Conservation (phyloP, 2,329 filamentous ascomycete genomes). For the Chaetomium strumarium region DNA sequence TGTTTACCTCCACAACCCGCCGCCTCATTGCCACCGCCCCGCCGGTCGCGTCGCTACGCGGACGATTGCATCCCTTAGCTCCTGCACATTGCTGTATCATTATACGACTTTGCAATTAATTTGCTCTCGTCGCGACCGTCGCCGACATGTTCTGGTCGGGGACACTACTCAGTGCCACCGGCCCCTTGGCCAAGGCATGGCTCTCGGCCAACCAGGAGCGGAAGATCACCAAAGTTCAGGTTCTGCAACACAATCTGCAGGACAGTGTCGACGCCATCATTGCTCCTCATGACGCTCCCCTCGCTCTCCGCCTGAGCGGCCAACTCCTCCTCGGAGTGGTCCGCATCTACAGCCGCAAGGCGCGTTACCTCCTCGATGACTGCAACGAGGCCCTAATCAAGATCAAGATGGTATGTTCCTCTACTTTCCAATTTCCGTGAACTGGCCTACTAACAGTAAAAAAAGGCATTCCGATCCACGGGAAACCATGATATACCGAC, state of each 20-base stretch:
- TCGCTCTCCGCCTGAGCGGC: constrained; percentile 88
- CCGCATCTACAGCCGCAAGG: constrained; percentile 95
- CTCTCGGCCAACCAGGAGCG: constrained; percentile 96
- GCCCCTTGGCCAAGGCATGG: constrained; percentile 96
- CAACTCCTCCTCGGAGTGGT: constrained; percentile 94
- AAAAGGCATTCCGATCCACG: constrained; percentile 84
- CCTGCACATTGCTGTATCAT: constrained; percentile 5
- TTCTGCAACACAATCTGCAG: constrained; percentile 88
- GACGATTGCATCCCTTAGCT: neutral
- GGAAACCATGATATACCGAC: constrained; percentile 94
- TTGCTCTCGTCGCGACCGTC: constrained; percentile 27
- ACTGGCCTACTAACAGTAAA: neutral
- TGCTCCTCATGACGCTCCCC: constrained; percentile 83
- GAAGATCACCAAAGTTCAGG: constrained; percentile 95
- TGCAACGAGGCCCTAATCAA: constrained; percentile 97
- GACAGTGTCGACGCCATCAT: constrained; percentile 95
- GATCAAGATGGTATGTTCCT: constrained; percentile 80
- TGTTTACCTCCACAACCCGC: constrained; percentile 23
- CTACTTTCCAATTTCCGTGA: neutral
- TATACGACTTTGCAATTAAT: neutral
- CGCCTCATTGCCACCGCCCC: constrained; percentile 7
- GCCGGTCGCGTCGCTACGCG: constrained; percentile 13
- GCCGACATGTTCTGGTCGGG: constrained; percentile 92
- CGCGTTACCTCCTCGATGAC: constrained; percentile 90
- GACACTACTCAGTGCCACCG: constrained; percentile 91